Conservation (phyloP, 306 rosid genomes). For the Cucurbita pepo region DNA sequence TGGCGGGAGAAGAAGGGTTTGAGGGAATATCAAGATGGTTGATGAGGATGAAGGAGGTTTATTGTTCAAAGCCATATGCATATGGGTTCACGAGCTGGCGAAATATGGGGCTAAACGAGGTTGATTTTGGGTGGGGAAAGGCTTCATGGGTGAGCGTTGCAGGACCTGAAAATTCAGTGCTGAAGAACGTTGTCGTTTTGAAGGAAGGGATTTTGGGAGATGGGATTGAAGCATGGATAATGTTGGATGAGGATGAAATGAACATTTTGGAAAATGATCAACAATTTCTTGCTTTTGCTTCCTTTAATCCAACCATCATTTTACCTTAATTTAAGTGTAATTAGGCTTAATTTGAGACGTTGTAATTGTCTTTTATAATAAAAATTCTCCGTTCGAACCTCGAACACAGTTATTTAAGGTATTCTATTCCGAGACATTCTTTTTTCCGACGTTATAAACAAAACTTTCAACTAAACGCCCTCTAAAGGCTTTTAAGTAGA, state of each 20-base stretch:
- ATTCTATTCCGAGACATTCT: no score
- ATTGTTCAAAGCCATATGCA: neutral
- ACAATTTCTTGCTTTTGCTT: slow-evolving; percentile 4
- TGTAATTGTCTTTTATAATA: no score
- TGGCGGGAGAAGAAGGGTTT: slow-evolving; percentile 5
- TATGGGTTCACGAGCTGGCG: slow-evolving; percentile 3
- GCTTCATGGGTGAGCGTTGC: slow-evolving; percentile 7
- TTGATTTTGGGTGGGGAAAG: slow-evolving; percentile 14
- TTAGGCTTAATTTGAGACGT: no score
- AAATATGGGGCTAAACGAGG: slow-evolving; percentile 3
- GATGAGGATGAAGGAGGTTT: neutral
- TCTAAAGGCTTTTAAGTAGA: no score
- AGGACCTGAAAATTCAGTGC: neutral
- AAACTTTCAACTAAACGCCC: no score
- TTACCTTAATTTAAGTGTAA: neutral
- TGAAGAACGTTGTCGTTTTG: slow-evolving; percentile 2
- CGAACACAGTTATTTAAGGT: no score
- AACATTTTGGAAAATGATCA: neutral
- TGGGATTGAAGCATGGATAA: slow-evolving; percentile 3
- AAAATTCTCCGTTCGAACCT: no score
- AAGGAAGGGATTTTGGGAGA: neutral
- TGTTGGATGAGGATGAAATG: slow-evolving; percentile 7
- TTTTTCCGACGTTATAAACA: no score
- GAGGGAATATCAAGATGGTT: neutral
- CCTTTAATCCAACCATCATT: neutral